Evolutionary conservation across 257 asterid species (phyloP), one percentile per base, ranked within the genome.

Genomic region (Solanum virginianum): DNA sequence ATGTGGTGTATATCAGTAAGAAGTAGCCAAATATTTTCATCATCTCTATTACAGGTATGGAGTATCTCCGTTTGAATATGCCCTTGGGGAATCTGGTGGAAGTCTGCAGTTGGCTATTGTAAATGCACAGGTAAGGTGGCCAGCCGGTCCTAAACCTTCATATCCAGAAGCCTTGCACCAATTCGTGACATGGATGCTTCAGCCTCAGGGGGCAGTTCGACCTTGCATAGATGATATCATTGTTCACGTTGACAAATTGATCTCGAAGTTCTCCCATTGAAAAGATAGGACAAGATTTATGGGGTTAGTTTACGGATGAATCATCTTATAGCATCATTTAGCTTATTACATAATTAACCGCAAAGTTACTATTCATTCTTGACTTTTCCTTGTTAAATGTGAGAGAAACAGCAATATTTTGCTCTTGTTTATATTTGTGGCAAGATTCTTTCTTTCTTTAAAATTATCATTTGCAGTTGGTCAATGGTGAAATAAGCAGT

Each of bases 101-200:
- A 97, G 99, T 91, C 89, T 97, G 36, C 99, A 97, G 88, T 90
- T 97, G 87, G 99, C 99, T 65, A 90, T 95, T 68, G 95, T 95
- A 83, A 97, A 95, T 87, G 95, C 97, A 72, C 99, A 97, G 89
- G 87, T 97, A 85, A 95, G 95, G 85, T 97, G 99, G 99, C 99
- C 99, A 3, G 85, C 87, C 1, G 97, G 98, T 36, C 98, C 95
- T 51, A 94, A 90, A 39, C 95, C 98, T 81, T 93, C 98, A 22
- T 97, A 92, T 63, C 99, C 99, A 1, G 98, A 93, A 26, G 95
- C 99, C 11, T 95, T 97, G 81, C 99, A 91, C 89, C 99, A 95
- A 91, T 97, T 97, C 45, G 96, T 95, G 84, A 95, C 93, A 79
- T 97, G 99, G 99, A 95, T 97, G 99, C 93, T 97, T 84, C 99